phyloP scores from a whole-genome alignment of 768 basidiomycete genomes.

The Fomitopsis pulvina region DNA sequence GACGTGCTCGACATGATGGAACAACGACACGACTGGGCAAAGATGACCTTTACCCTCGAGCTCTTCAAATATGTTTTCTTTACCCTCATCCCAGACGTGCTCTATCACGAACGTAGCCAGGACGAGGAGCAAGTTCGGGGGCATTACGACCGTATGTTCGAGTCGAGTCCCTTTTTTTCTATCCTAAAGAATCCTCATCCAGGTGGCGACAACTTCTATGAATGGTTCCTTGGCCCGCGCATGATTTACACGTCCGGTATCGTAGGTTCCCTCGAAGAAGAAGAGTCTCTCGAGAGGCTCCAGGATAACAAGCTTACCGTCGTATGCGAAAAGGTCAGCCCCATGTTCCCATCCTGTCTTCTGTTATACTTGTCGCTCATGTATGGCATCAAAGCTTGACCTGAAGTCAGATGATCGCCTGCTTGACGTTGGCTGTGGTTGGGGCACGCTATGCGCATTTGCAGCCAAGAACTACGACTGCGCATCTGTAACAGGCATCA shows the following conservation, averaged over 20 bases:
- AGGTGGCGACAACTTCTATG: constrained; percentile 96
- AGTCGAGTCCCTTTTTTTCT: constrained; percentile 2
- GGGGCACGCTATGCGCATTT: constrained; percentile 93
- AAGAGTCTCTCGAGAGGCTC: constrained; percentile 86
- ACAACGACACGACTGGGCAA: constrained; percentile 92
- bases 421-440: constrained; percentile 88
- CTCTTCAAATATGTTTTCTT: constrained; percentile 92
- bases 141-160: constrained; percentile 81
- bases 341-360: constrained; percentile 60
- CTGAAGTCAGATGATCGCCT: constrained; percentile 81
- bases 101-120: constrained; percentile 84
- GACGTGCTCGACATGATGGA: constrained; percentile 94
- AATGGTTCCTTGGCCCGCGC: constrained; percentile 91
- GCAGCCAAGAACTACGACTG: constrained; percentile 97
- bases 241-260: constrained; percentile 99
- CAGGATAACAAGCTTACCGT: constrained; percentile 98
- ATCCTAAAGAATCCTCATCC: constrained; percentile 5
- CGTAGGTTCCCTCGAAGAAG: constrained; percentile 56
- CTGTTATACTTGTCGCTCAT: not conserved
- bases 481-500: constrained; percentile 87
- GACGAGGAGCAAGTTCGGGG: constrained; percentile 95
- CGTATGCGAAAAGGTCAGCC: constrained; percentile 75
- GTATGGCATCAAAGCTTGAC: constrained; percentile 56
- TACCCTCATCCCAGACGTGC: constrained; percentile 86
- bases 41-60: constrained; percentile 84